phyloP scores from a whole-genome alignment of 768 basidiomycete species.

The Termitomyces sp. region DNA sequence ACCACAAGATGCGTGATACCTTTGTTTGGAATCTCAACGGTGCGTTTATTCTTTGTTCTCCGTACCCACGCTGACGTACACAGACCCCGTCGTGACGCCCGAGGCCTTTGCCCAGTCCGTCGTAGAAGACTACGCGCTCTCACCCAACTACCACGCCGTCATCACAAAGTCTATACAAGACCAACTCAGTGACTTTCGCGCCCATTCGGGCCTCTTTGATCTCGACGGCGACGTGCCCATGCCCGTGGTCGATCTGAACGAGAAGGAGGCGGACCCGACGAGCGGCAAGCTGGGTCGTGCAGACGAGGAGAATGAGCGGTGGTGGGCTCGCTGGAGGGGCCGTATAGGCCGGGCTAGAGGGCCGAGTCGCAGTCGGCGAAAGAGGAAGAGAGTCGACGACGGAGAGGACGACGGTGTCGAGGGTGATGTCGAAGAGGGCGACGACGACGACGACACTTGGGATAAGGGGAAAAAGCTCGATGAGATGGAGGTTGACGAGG shows the following conservation, averaged over 20 bases:
- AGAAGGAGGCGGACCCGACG: slow-evolving; percentile 9
- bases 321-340: slow-evolving; percentile 17
- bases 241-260: slow-evolving; percentile 28
- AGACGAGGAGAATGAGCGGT: slow-evolving; percentile 16
- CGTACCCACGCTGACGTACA: background rate
- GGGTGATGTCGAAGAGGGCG: slow-evolving; percentile 20
- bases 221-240: background rate
- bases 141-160: slow-evolving; percentile 52
- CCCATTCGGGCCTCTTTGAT: slow-evolving; percentile 47
- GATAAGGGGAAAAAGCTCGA: slow-evolving; percentile 40
- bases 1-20: slow-evolving; percentile 90
- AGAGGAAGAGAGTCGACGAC: slow-evolving; percentile 19
- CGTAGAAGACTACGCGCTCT: slow-evolving; percentile 84
- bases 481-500: slow-evolving; percentile 62
- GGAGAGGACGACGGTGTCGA: slow-evolving; percentile 31
- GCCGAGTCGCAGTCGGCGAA: slow-evolving; percentile 4
- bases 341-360: background rate
- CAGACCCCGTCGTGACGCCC: slow-evolving; percentile 87
- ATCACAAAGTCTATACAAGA: slow-evolving; percentile 86
- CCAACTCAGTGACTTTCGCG: slow-evolving; percentile 76
- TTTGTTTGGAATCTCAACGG: slow-evolving; percentile 97
- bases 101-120: slow-evolving; percentile 87
- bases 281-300: background rate
- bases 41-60: slow-evolving; percentile 30
- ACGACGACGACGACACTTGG: slow-evolving; percentile 14